Base-by-base conservation (phyloP, 306 rosid genomes). In the Sophora flavescens region DNA sequence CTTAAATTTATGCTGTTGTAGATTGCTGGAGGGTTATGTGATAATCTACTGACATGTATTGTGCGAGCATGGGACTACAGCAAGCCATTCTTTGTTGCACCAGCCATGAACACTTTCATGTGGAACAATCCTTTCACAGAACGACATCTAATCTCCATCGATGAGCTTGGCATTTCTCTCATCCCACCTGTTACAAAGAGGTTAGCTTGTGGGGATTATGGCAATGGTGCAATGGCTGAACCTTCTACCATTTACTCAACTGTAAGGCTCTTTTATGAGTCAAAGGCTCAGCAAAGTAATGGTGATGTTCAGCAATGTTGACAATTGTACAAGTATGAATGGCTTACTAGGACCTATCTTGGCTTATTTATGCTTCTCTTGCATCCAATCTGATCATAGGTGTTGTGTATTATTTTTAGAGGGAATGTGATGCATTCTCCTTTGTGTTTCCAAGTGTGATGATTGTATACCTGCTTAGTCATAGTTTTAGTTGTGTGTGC, bases 191-290 rank as follows among this genome's bases (percentile, higher is more conserved):
- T 92, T 51, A 47, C 84, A 0, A 92, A 88, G 88, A 88, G 93
- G 75, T 78, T 89, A 73, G 97, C 99, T 56, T 78, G 85, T 48
- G 92, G 97, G 48, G 99, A 95, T 78, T 89, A 87, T 18, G 99
- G 99, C 78, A 92, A 89, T 67, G 99, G 97, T 22, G 99, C 99
- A 63, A 95, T 95, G 99, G 97, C 97, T 16, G 99, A 95, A 81
- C 93, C 97, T 50, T 84, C 93, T 48, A 68, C 89, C 56, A 95
- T 95, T 50, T 95, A 87, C 87, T 88, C 97, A 0, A 90, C 97
- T 26, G 93, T 95, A 3, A 89, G 96, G 63, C 93, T 95, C 78
- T 92, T 89, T 50, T 84, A 69, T 9, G 96, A 86, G 82, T 81
- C 92, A 4, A 83, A 86, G 74, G 80, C 85, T 84, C 88, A 77